Percentiles rank a stretch among this genome's conserved stretches.
Evolutionary conservation across 352 stramenopile species (phyloP).

Genomic region (Globisporangium polare): DNA sequence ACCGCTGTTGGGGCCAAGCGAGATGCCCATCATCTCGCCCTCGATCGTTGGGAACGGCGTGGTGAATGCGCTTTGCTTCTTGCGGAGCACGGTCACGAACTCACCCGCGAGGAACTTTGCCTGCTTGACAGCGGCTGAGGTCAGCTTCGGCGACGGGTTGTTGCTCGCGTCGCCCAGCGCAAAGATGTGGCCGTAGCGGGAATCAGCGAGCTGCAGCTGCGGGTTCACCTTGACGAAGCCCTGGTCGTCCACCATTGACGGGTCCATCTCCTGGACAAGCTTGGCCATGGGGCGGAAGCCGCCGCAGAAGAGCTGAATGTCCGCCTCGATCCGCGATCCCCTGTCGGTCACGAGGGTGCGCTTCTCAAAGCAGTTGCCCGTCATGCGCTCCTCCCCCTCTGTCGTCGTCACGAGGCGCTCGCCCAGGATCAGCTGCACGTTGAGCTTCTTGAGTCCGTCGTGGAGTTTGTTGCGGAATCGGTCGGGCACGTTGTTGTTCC

Average conservation of each 20-base stretch:
- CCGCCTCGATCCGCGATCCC: not conserved
- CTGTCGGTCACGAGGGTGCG: not conserved
- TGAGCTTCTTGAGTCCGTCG: not conserved
- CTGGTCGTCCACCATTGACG: not conserved
- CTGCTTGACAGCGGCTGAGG: not conserved
- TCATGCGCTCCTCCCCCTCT: not conserved
- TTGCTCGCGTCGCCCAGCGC: not conserved
- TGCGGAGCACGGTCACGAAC: not conserved
- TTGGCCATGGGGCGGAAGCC: not conserved
- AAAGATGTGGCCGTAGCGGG: not conserved
- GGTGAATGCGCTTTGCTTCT: not conserved
- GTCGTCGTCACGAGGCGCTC: not conserved
- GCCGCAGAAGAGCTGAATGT: constrained; percentile 2
- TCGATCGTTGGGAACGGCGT: not conserved
- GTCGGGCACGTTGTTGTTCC: not conserved
- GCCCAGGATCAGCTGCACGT: not conserved
- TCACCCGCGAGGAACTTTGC: not conserved
- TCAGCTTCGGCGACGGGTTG: not conserved
- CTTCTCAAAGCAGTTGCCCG: not conserved
- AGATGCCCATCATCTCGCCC: not conserved
- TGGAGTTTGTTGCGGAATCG: not conserved
- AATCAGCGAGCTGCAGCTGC: not conserved
- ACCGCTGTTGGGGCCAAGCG: not conserved
- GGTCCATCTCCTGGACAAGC: constrained; percentile 1
- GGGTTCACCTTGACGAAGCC: constrained; percentile 1